Conservation (phyloP, 202 grass and related monocot species). For the Musa balbisiana region DNA sequence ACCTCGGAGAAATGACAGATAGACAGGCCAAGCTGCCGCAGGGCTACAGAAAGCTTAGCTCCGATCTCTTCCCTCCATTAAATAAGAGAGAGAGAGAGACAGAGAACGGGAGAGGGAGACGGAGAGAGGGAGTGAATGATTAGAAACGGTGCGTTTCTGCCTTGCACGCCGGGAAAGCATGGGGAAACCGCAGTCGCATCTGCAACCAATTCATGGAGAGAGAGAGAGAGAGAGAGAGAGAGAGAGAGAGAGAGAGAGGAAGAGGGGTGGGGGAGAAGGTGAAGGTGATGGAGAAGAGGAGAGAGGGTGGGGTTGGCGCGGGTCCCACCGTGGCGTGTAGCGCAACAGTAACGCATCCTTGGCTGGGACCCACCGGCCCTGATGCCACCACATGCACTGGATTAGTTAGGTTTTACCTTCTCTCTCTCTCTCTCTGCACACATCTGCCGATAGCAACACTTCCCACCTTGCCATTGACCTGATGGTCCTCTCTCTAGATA, state of each 20-base stretch:
- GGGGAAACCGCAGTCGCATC: slow-evolving; percentile 4
- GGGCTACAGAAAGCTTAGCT: background rate
- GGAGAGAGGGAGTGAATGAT: background rate
- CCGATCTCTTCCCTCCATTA: background rate
- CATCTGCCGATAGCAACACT: too few species aligned
- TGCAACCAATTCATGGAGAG: slow-evolving; percentile 12
- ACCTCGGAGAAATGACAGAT: background rate
- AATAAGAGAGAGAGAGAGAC: background rate
- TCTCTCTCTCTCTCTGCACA: background rate
- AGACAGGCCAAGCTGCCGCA: too few species aligned
- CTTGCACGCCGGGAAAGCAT: slow-evolving; percentile 12
- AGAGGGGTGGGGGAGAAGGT: background rate
- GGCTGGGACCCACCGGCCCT: background rate
- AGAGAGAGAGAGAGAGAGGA: background rate
- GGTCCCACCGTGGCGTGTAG: background rate
- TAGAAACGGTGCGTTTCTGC: background rate
- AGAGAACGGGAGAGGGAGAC: background rate
- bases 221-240: background rate
- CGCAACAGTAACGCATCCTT: background rate
- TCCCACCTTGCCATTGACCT: too few species aligned
- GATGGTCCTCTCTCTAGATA: too few species aligned
- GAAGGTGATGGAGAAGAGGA: background rate
- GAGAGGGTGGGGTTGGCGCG: background rate
- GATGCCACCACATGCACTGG: slow-evolving; percentile 1
- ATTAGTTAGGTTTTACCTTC: background rate